A percentile compares a stretch with the other conserved stretches of the same genome.
Conservation (phyloP, 2,329 filamentous ascomycete species). For the Cercospora sojina region DNA sequence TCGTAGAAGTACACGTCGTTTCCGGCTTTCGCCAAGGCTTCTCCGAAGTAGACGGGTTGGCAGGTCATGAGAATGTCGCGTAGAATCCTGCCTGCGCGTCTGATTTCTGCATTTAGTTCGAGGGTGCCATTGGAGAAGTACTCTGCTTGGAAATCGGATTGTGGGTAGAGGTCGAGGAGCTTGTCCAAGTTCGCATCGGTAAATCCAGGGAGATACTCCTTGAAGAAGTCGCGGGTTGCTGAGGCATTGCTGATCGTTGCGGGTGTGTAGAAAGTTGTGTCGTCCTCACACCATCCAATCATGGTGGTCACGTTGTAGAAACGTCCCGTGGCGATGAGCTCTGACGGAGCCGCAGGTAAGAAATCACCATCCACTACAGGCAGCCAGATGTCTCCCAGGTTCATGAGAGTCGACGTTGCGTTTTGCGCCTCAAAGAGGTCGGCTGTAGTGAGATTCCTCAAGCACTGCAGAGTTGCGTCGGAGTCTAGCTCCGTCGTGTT, state of each 20-base stretch:
- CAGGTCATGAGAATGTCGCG: constrained; percentile 55
- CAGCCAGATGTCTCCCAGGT: constrained; percentile 52
- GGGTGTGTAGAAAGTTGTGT: constrained; percentile 39
- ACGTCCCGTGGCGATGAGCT: constrained; percentile 40
- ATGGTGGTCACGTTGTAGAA: constrained; percentile 45
- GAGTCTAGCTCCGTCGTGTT: constrained; percentile 44
- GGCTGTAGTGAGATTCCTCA: constrained; percentile 47
- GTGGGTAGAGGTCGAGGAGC: constrained; percentile 39
- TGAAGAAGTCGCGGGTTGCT: constrained; percentile 42
- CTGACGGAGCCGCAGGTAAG: constrained; percentile 44
- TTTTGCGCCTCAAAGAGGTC: constrained; percentile 48
- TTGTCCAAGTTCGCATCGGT: constrained; percentile 30
- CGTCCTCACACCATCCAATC: constrained; percentile 47
- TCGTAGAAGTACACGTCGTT: constrained; percentile 51
- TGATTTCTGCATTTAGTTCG: constrained; percentile 49
- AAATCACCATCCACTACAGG: constrained; percentile 53
- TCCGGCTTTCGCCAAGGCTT: constrained; percentile 41
- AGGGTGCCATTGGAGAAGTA: constrained; percentile 32
- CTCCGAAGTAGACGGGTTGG: constrained; percentile 47
- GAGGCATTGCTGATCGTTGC: constrained; percentile 39
- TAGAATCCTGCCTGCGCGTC: constrained; percentile 51
- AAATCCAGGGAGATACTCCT: constrained; percentile 43
- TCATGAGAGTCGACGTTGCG: constrained; percentile 45
- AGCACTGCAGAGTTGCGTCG: constrained; percentile 47
- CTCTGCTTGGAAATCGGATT: constrained; percentile 46